Conservation (phyloP, 1,284 basidiomycete species). For the Leccinum subrobustum region DNA sequence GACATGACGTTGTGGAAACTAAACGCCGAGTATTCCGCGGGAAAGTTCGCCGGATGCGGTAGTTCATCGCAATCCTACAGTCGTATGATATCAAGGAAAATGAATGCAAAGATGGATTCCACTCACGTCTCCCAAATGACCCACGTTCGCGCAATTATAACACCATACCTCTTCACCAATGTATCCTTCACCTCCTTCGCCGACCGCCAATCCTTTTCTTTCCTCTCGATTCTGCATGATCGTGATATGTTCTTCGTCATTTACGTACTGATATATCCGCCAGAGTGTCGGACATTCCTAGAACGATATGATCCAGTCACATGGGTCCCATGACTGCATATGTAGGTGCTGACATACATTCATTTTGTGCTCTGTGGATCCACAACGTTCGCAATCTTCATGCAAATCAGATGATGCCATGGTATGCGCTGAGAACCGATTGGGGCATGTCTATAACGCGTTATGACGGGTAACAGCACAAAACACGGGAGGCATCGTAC, state of each 20-base stretch:
- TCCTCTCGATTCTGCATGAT: constrained; percentile 50
- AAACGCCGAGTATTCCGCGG: constrained; percentile 74
- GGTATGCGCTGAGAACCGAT: constrained; percentile 42
- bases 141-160: constrained; percentile 81
- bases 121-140: constrained; percentile 87
- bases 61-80: constrained; percentile 69
- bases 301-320: not conserved
- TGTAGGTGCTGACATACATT: constrained; percentile 48
- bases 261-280: constrained; percentile 82
- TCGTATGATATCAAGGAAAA: constrained; percentile 2
- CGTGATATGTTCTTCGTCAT: constrained; percentile 49
- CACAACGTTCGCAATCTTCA: constrained; percentile 76
- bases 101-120: not conserved
- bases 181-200: constrained; percentile 77
- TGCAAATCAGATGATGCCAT: constrained; percentile 33
- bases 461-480: constrained; percentile 4
- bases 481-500: constrained; percentile 38
- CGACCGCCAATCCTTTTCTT: constrained; percentile 49
- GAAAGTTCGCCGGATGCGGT: constrained; percentile 47
- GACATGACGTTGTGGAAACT: constrained; percentile 62
- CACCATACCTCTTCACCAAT: constrained; percentile 78
- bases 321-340: not conserved
- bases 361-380: constrained; percentile 63
- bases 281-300: constrained; percentile 88
- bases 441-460: constrained; percentile 67